Base-by-base conservation (phyloP, 1,284 basidiomycete genomes). In the Trametes polyzona region DNA sequence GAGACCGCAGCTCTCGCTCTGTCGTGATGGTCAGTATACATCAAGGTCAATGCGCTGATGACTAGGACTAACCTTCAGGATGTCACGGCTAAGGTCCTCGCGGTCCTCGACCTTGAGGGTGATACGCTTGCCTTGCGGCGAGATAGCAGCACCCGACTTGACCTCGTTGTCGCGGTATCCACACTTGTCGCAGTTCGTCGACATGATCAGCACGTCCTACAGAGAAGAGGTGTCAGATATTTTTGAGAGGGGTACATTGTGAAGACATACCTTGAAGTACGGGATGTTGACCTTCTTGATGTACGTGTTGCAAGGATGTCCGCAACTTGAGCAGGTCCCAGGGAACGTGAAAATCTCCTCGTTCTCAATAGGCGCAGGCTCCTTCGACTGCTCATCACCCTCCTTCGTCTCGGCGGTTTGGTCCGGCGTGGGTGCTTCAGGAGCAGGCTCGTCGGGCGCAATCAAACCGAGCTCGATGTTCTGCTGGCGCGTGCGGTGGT, bases 261-360 rank as follows among this genome's bases (percentile, higher is more conserved):
- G 26, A 33, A 11, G 4, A 55, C 57, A 21, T 57, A 91, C 93
- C 82, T 99, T 94, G 83, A 99, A 99, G 76, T 99, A 96, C 0
- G 97, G 97, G 64, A 99, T 98, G 68, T 88, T 88, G 67, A 99
- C 91, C 70, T 92, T 94, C 82, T 99, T 96, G 93, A 99, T 98
- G 65, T 88, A 78, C 0, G 96, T 99, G 69, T 94, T 84, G 21
- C 95, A 79, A 8, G 84, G 80, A 59, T 90, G 89, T 2, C 90
- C 89, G 74, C 97, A 99, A 61, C 91, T 92, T 9, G 93, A 92
- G 73, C 97, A 99, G 3, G 83, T 79, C 0, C 93, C 93, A 0
- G 88, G 91, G 79, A 99, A 99, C 14, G 87, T 84, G 71, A 87
- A 93, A 11, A 99, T 83, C 72, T 99, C 96, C 60, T 98, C 96